A percentile compares a stretch with the other conserved stretches of the same genome.
Evolutionary conservation across 1,139 yeast species (phyloP).

Genomic region (Blastobotrys aristatus): DNA sequence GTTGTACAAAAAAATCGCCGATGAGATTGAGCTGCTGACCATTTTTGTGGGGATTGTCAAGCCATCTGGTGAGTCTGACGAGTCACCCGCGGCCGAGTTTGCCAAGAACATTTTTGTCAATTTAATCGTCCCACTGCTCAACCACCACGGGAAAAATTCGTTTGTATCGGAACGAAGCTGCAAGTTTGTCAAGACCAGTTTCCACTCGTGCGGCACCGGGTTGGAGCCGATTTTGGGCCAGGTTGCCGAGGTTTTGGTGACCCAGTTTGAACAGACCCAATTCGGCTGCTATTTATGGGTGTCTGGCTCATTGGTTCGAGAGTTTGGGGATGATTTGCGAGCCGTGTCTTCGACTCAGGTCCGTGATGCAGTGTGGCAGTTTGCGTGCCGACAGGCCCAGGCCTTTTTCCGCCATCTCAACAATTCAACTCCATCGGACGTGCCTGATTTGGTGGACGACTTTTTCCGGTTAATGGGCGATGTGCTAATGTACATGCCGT

Average conservation of each 20-base stretch:
- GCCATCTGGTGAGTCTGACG: slow-evolving; percentile 17
- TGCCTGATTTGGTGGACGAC: slow-evolving; percentile 81
- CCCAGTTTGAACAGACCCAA: slow-evolving; percentile 63
- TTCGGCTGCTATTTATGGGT: slow-evolving; percentile 90
- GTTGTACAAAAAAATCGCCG: slow-evolving; percentile 53
- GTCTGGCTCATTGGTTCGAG: slow-evolving; percentile 75
- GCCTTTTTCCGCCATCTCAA: slow-evolving; percentile 39
- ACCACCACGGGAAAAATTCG: slow-evolving; percentile 49
- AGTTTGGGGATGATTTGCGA: slow-evolving; percentile 61
- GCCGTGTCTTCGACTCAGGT: slow-evolving; percentile 32
- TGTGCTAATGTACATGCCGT: slow-evolving; percentile 72
- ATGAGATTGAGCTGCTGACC: slow-evolving; percentile 68
- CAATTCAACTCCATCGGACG: slow-evolving; percentile 36
- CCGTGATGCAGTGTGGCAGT: slow-evolving; percentile 47
- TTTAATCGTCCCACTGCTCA: slow-evolving; percentile 45
- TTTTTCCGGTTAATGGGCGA: slow-evolving; percentile 82
- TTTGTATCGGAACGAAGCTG: slow-evolving; percentile 69
- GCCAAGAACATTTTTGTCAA: slow-evolving; percentile 57
- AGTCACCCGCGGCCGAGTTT: slow-evolving; percentile 55
- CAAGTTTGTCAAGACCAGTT: slow-evolving; percentile 60
- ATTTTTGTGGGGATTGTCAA: slow-evolving; percentile 60
- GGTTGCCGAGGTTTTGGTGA: slow-evolving; percentile 56
- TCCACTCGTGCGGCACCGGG: slow-evolving; percentile 65
- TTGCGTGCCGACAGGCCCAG: slow-evolving; percentile 43
- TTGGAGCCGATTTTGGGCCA: slow-evolving; percentile 58